phyloP scores from a whole-genome alignment of 129 eudicot genomes.

The Artemisia argyi region DNA sequence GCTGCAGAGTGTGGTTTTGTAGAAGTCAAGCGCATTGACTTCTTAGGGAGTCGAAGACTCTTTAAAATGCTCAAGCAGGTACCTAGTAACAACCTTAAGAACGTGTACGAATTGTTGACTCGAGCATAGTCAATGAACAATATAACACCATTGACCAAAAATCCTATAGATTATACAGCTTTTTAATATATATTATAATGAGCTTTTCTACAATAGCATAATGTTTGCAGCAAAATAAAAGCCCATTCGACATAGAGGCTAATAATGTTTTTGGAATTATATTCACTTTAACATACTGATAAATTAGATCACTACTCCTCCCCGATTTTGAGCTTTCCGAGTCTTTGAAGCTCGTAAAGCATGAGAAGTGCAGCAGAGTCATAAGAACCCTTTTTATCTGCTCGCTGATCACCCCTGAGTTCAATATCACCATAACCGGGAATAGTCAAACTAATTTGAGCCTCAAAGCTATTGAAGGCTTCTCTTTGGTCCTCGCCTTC shows the following conservation, averaged over 20 bases:
- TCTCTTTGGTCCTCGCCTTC: slow-evolving; percentile 54
- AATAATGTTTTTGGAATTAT: neutral
- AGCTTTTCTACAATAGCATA: neutral
- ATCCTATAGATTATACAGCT: neutral
- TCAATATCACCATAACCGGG: slow-evolving; percentile 58
- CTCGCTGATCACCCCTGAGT: slow-evolving; percentile 56
- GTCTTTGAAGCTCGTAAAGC: slow-evolving; percentile 65
- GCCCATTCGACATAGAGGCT: neutral
- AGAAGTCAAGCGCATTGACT: slow-evolving; percentile 68
- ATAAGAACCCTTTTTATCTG: slow-evolving; percentile 81
- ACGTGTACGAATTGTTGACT: slow-evolving; percentile 77
- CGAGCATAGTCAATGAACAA: slow-evolving; percentile 40
- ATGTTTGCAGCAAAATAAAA: neutral
- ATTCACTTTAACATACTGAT: neutral
- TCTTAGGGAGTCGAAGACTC: slow-evolving; percentile 82
- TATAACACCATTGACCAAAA: neutral
- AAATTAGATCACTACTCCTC: neutral
- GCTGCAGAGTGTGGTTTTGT: slow-evolving; percentile 45
- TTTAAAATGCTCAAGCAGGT: slow-evolving; percentile 91
- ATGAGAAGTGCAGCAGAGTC: slow-evolving; percentile 77
- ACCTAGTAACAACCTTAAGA: slow-evolving; percentile 54
- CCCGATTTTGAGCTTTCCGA: slow-evolving; percentile 45
- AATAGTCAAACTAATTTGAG: slow-evolving; percentile 56
- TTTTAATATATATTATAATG: too few species aligned
- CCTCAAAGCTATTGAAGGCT: slow-evolving; percentile 54